Evolutionary conservation across 257 asterid genomes (phyloP).

Genomic region (Catharanthus roseus): DNA sequence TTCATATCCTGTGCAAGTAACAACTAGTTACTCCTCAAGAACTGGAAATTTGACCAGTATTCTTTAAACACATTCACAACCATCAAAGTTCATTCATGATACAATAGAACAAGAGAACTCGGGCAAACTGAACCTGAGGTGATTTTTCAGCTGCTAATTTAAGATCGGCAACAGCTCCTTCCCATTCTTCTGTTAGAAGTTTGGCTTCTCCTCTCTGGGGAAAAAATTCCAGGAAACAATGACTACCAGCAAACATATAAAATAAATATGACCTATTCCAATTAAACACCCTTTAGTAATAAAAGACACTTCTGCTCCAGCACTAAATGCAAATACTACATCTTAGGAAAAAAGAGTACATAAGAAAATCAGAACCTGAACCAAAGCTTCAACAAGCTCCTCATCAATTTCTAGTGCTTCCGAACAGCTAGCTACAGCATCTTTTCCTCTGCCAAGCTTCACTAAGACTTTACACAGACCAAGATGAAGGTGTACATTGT

Average conservation of each 20-base stretch:
- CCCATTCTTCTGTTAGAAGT: conserved; percentile 88
- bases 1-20: conserved; percentile 44
- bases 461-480: conserved; percentile 83
- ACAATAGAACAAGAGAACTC: background rate
- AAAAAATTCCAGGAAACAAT: conserved; percentile 1
- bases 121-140: conserved; percentile 62
- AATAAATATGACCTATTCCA: background rate
- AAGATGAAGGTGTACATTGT: conserved; percentile 74
- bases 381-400: conserved; percentile 79
- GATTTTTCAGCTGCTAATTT: conserved; percentile 86
- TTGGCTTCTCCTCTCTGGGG: conserved; percentile 90
- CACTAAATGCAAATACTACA: conserved; percentile 4
- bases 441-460: conserved; percentile 88
- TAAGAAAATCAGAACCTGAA: conserved; percentile 47
- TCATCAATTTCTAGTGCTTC: conserved; percentile 76
- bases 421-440: conserved; percentile 72
- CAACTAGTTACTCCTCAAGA: background rate
- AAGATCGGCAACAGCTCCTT: conserved; percentile 86
- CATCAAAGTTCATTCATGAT: background rate
- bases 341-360: background rate
- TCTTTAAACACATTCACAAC: background rate
- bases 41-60: background rate
- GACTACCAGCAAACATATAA: background rate
- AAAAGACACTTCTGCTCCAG: background rate
- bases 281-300: background rate